These are phyloP conservation scores for Verticillium dahliae DNA, from an alignment of 2,329 filamentous ascomycete species.

Conservation along the genomic window DNA sequence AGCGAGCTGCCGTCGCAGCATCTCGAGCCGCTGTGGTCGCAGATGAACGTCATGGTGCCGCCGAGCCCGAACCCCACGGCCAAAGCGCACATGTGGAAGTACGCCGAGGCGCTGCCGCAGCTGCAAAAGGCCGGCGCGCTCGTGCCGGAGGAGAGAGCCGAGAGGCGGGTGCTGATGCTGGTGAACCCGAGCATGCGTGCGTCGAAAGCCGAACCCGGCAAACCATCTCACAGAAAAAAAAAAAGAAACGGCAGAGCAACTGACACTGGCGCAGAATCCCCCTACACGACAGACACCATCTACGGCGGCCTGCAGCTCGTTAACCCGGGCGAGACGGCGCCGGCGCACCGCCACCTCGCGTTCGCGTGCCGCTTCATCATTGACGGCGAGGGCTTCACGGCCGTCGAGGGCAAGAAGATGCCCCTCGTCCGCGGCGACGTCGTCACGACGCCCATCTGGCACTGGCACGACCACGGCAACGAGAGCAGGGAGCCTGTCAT, in stretches of 20 bases:
- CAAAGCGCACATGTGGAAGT: slow-evolving; percentile 32
- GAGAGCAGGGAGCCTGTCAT: slow-evolving; percentile 47
- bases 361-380: slow-evolving; percentile 53
- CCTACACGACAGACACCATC: slow-evolving; percentile 51
- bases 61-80: slow-evolving; percentile 35
- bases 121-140: slow-evolving; percentile 25
- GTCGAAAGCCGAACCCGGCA: slow-evolving; percentile 12
- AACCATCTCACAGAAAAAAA: too few relatives aligned
- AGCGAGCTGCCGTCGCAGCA: slow-evolving; percentile 20
- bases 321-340: slow-evolving; percentile 47
- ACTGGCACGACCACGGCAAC: slow-evolving; percentile 56
- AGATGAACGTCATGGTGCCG: slow-evolving; percentile 40
- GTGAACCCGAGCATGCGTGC: slow-evolving; percentile 27
- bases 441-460: slow-evolving; percentile 51
- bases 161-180: slow-evolving; percentile 34
- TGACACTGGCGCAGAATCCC: slow-evolving; percentile 29
- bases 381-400: slow-evolving; percentile 50
- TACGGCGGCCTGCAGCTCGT: slow-evolving; percentile 52
- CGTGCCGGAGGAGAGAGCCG: slow-evolving; percentile 31
- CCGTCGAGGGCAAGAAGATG: slow-evolving; percentile 47
- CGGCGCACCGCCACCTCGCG: slow-evolving; percentile 48
- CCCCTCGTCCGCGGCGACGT: slow-evolving; percentile 46
- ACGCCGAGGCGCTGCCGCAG: slow-evolving; percentile 24
- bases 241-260: not conserved
- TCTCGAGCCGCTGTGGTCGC: slow-evolving; percentile 38